Evolutionary conservation across 257 asterid genomes (phyloP), one percentile per base, ranked within the genome.

Genomic region (Petunia axillaris): DNA sequence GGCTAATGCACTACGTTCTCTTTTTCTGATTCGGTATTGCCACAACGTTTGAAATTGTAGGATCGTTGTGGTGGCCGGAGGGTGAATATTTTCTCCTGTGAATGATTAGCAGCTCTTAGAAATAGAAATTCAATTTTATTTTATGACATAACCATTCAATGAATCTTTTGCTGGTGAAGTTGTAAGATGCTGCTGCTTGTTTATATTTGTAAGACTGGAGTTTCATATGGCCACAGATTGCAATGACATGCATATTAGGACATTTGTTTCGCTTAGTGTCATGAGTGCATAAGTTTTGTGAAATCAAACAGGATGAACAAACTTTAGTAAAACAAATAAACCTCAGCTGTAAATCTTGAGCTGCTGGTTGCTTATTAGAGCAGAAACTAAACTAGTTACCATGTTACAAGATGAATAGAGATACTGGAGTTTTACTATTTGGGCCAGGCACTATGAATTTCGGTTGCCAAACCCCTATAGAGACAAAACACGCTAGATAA

Each of bases 161-260:
- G 78, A 50, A 73, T 73, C 62, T 50, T 73, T 50, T 73, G 8
- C 63, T 35, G 44, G 59, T 11, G 77, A 71, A 71, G 62, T 71
- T 73, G 78, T 73, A 73, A 50, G 46, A 36, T 50, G 6, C 44
- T 35, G 46, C 63, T 73, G 46, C 62, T 36, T 13, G 46, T 73
- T 52, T 50, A 36, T 73, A 73, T 73, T 73, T 73, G 46, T 50
- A 50, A 35, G 0, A 50, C 10, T 73, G 46, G 7, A 35, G 78
- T 50, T 73, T 73, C 63, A 57, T 57, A 73, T 73, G 62, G 78
- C 62, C 37, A 73, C 6, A 73, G 44, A 50, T 50, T 52, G 35
- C 50, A 35, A 10, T 73, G 62, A 14, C 62, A 25, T 73, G 77
- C 78, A 73, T 73, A 50, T 10, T 25, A 50, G 46, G 62, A 50